phyloP scores from a whole-genome alignment of 495 filamentous ascomycete species.

The Bacidia gigantensis region DNA sequence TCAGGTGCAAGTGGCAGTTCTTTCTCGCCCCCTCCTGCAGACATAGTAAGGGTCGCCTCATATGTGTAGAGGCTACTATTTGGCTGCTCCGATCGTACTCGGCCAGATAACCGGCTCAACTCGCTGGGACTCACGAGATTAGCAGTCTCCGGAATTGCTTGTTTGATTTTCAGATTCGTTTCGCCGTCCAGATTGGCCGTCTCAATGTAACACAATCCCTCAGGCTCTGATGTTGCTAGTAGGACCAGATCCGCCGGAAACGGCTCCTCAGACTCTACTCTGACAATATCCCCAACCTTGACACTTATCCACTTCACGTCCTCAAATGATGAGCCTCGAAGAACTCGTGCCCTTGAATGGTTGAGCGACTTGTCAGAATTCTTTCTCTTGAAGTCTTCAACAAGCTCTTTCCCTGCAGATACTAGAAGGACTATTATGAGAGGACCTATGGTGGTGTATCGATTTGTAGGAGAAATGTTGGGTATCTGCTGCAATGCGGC shows the following conservation, averaged over 20 bases:
- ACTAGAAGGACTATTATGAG: slow-evolving; percentile 78
- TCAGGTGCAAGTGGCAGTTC: slow-evolving; percentile 73
- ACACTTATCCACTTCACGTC: slow-evolving; percentile 90
- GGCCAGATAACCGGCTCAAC: slow-evolving; percentile 72
- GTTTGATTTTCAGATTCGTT: slow-evolving; percentile 98
- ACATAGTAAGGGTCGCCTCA: slow-evolving; percentile 89
- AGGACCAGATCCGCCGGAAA: slow-evolving; percentile 93
- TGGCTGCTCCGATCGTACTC: slow-evolving; percentile 86
- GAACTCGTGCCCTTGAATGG: slow-evolving; percentile 68
- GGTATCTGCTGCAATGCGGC: slow-evolving; percentile 93
- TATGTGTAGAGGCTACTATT: slow-evolving; percentile 99
- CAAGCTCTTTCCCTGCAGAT: slow-evolving; percentile 85
- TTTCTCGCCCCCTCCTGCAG: slow-evolving; percentile 88
- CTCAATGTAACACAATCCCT: slow-evolving; percentile 97
- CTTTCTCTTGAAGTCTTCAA: slow-evolving; percentile 88
- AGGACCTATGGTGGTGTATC: slow-evolving; percentile 90
- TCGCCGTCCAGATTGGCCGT: slow-evolving; percentile 97
- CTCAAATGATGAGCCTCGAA: slow-evolving; percentile 74
- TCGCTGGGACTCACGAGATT: slow-evolving; percentile 77
- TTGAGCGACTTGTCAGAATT: slow-evolving; percentile 79
- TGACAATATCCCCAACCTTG: slow-evolving; percentile 82
- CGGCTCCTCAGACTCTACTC: slow-evolving; percentile 88
- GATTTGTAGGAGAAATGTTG: slow-evolving; percentile 84
- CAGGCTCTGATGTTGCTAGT: slow-evolving; percentile 88
- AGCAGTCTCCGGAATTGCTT: slow-evolving; percentile 88